A percentile compares a stretch with the other conserved stretches of the same genome.
These are phyloP conservation scores for Ascochyta fabae DNA, from an alignment of 2,329 filamentous ascomycete species.

Conservation along the genomic window DNA sequence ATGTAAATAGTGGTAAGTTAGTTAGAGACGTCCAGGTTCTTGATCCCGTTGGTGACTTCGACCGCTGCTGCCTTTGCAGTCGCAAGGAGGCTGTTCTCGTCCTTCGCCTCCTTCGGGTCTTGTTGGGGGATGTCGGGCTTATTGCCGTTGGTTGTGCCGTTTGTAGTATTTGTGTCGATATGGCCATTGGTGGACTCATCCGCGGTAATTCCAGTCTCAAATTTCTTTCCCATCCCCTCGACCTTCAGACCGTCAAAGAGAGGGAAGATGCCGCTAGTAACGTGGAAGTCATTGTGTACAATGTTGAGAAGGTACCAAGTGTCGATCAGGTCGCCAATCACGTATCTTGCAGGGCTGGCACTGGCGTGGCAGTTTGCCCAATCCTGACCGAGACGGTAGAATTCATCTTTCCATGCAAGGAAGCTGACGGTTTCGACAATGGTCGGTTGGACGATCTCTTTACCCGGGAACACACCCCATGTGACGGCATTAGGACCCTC, in stretches of 20 bases:
- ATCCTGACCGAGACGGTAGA: slow-evolving; percentile 87
- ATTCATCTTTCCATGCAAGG: slow-evolving; percentile 98
- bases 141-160: slow-evolving; percentile 20
- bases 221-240: slow-evolving; percentile 64
- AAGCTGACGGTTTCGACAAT: slow-evolving; percentile 98
- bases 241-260: slow-evolving; percentile 81
- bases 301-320: slow-evolving; percentile 96
- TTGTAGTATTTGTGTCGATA: slow-evolving; percentile 18
- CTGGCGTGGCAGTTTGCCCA: slow-evolving; percentile 92
- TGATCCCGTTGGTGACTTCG: slow-evolving; percentile 41
- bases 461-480: slow-evolving; percentile 98
- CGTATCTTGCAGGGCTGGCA: slow-evolving; percentile 74
- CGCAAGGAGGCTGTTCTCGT: slow-evolving; percentile 30
- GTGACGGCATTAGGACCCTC: slow-evolving; percentile 97
- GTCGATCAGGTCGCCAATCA: slow-evolving; percentile 85
- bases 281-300: slow-evolving; percentile 97
- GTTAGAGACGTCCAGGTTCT: slow-evolving; percentile 33
- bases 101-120: slow-evolving; percentile 21
- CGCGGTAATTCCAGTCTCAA: slow-evolving; percentile 27
- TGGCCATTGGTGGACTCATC: slow-evolving; percentile 17
- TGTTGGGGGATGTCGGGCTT: slow-evolving; percentile 6
- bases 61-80: slow-evolving; percentile 37
- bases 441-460: slow-evolving; percentile 99
- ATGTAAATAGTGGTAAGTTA: slow-evolving; percentile 20
- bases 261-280: slow-evolving; percentile 79